Percentiles rank a stretch among this genome's conserved stretches.
These are phyloP conservation scores for Wallacemonas sp. DNA, from an alignment of 208 protist genomes.

Conservation along the genomic window DNA sequence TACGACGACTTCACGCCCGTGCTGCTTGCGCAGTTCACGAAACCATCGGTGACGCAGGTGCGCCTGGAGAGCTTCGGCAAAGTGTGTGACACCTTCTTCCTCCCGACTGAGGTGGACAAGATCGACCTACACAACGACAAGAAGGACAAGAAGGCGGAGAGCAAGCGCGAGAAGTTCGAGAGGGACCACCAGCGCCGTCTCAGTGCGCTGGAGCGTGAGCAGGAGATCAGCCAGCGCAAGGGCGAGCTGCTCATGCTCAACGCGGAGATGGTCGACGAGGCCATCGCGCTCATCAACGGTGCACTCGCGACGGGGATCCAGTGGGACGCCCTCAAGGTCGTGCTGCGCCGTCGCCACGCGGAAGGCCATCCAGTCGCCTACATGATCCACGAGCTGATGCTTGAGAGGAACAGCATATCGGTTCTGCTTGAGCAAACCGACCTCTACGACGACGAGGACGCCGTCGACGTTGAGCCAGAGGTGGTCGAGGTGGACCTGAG, in stretches of 20 bases:
- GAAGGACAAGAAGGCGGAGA: conserved; percentile 68
- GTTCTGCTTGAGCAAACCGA: conserved; percentile 66
- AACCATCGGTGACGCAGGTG: conserved; percentile 6
- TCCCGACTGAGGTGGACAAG: conserved; percentile 86
- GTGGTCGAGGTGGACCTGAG: conserved; percentile 93
- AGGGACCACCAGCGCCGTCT: conserved; percentile 88
- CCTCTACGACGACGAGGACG: conserved; percentile 61
- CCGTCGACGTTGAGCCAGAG: conserved; percentile 44
- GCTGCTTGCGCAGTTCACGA: conserved; percentile 81
- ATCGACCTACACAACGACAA: conserved; percentile 83
- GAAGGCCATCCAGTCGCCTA: conserved; percentile 91
- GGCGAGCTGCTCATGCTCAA: conserved; percentile 88
- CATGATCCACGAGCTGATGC: conserved; percentile 92
- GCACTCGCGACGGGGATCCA: conserved; percentile 79
- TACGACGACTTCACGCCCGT: conserved; percentile 93
- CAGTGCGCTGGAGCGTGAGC: conserved; percentile 60
- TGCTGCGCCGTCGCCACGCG: conserved; percentile 85
- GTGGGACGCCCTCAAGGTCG: conserved; percentile 75
- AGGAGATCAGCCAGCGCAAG: conserved; percentile 59
- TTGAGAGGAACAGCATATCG: conserved; percentile 88
- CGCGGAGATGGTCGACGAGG: conserved; percentile 89
- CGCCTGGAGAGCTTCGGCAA: conserved; percentile 83
- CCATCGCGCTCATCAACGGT: conserved; percentile 86
- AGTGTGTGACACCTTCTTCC: conserved; percentile 95
- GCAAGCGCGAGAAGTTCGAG: conserved; percentile 92